Evolutionary conservation across 1,284 basidiomycete species (phyloP).

Genomic region (Cryptococcus amylolentus): DNA sequence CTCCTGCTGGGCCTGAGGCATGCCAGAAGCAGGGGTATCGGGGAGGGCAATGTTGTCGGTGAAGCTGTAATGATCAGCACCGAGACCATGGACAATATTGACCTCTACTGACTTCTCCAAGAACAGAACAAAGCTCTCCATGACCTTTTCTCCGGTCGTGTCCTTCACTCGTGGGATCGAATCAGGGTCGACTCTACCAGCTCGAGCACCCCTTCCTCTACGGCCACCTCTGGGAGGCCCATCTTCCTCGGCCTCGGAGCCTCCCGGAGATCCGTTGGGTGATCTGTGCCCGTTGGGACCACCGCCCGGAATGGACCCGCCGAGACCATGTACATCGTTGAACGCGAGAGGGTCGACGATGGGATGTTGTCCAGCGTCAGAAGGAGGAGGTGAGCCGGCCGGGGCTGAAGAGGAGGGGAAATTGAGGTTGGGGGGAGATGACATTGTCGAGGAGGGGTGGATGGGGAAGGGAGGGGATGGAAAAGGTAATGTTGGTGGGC

Average conservation of each 20-base stretch:
- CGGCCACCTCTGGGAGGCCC: conserved; percentile 8
- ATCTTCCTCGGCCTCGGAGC: conserved; percentile 19
- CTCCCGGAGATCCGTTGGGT: too few relatives aligned
- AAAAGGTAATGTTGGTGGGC: too few relatives aligned
- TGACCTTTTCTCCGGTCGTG: conserved; percentile 86
- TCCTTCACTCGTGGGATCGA: conserved; percentile 84
- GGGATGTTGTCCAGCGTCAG: conserved; percentile 19
- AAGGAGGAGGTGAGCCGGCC: conserved; percentile 25
- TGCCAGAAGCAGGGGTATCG: conserved; percentile 68
- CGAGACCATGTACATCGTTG: conserved; percentile 42
- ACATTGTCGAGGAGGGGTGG: conserved; percentile 19
- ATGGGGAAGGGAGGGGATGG: too few relatives aligned
- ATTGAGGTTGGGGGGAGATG: conserved; percentile 26
- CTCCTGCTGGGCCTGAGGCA: conserved; percentile 50
- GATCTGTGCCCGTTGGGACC: conserved; percentile 5
- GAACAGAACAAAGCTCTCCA: conserved; percentile 85
- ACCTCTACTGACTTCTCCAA: conserved; percentile 69
- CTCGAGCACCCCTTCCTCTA: conserved; percentile 11
- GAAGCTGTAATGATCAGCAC: conserved; percentile 56
- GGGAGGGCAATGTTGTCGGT: conserved; percentile 73
- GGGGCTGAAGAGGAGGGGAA: conserved; percentile 37
- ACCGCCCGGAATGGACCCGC: conserved; percentile 23
- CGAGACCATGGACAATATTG: not conserved
- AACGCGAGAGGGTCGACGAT: conserved; percentile 40
- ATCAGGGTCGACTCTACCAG: conserved; percentile 47